Percentiles rank a stretch among this genome's conserved stretches.
Evolutionary conservation across 805 yeast genomes (phyloP).

Genomic region (Saturnispora besseyi): DNA sequence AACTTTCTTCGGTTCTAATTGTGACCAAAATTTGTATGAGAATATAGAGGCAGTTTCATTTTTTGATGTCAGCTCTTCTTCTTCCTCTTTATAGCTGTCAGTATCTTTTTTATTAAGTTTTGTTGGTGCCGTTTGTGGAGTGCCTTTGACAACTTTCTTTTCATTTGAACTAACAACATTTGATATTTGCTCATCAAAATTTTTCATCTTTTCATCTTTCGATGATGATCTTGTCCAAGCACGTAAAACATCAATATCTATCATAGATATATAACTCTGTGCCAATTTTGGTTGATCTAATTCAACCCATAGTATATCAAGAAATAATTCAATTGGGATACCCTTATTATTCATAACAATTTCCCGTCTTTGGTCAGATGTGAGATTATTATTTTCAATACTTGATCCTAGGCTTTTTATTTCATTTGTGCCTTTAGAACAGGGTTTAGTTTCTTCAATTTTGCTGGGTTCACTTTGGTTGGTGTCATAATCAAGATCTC

Average conservation of each 20-base stretch:
- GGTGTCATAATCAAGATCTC: neutral
- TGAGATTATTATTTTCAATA: neutral
- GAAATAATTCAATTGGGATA: neutral
- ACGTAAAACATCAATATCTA: constrained; percentile 9
- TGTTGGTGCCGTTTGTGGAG: neutral
- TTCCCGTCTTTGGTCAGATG: neutral
- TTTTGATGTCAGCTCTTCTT: neutral
- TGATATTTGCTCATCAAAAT: neutral
- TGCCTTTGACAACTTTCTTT: neutral
- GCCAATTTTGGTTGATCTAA: neutral
- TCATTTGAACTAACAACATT: neutral
- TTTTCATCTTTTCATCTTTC: neutral
- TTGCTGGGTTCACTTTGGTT: neutral
- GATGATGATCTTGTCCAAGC: constrained; percentile 4
- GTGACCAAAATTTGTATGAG: neutral
- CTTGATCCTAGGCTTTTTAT: neutral
- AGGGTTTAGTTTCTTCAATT: neutral
- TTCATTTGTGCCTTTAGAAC: neutral
- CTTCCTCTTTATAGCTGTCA: neutral
- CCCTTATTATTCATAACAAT: neutral
- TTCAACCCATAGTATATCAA: constrained; percentile 5
- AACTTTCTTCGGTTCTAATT: neutral
- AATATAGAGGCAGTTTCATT: neutral
- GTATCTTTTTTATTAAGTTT: neutral
- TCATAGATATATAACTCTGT: constrained; percentile 1